Conservation (phyloP, 1,284 basidiomycete species). For the Paramarasmius palmivorus region DNA sequence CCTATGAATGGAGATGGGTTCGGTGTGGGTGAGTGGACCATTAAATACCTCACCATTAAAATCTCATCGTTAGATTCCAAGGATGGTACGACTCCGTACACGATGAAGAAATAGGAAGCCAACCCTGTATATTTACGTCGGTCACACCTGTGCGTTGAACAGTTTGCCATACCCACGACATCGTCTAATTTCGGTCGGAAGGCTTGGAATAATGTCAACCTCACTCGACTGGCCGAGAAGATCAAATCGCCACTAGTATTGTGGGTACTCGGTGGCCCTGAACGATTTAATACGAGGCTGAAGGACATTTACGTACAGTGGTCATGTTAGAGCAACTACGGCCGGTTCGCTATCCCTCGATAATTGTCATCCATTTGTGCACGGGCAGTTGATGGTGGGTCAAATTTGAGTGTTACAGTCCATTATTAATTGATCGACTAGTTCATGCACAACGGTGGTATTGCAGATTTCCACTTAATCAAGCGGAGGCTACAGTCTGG, state of each 20-base stretch:
- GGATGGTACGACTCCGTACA: constrained; percentile 85
- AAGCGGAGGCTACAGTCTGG: constrained; percentile 79
- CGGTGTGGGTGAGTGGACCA: constrained; percentile 77
- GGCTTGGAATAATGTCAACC: constrained; percentile 95
- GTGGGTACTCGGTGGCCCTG: constrained; percentile 41
- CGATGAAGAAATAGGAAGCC: constrained; percentile 79
- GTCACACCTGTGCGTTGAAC: constrained; percentile 75
- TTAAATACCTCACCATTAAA: no score
- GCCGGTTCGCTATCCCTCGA: constrained; percentile 86
- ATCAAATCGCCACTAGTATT: constrained; percentile 93
- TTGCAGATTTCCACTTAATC: constrained; percentile 79
- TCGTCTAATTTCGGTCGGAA: constrained; percentile 29
- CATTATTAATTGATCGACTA: constrained; percentile 29
- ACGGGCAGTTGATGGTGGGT: constrained; percentile 84
- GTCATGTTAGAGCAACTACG: constrained; percentile 89
- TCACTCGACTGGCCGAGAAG: constrained; percentile 89
- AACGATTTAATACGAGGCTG: constrained; percentile 1
- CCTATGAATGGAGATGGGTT: constrained; percentile 97
- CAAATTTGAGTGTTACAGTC: background rate
- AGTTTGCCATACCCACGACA: constrained; percentile 2
- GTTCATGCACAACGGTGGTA: constrained; percentile 96
- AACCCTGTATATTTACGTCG: constrained; percentile 97
- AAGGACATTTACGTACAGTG: constrained; percentile 44
- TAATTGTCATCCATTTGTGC: constrained; percentile 92
- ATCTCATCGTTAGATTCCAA: constrained; percentile 30